Percentiles rank a stretch among this genome's conserved stretches.
Evolutionary conservation across 108 stramenopile genomes (phyloP).

Genomic region (Fistulifera pelliculosa): DNA sequence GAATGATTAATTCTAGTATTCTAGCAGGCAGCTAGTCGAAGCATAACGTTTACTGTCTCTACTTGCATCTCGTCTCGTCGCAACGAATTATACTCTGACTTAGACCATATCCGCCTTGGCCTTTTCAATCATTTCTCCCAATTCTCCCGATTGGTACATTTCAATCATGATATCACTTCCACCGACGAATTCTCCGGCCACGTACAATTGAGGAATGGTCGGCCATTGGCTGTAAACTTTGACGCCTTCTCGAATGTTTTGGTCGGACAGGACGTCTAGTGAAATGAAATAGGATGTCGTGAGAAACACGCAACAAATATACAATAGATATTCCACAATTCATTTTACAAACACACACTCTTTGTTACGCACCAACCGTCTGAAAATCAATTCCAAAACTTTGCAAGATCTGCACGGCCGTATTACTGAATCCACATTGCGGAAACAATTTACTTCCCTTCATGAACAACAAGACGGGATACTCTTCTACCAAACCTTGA

Average conservation of each 20-base stretch:
- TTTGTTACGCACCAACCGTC: conserved; percentile 22
- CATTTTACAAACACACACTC: too few species aligned
- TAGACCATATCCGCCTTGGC: conserved; percentile 36
- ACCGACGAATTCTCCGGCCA: conserved; percentile 95
- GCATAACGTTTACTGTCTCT: too few species aligned
- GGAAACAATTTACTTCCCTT: conserved; percentile 94
- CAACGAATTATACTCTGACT: too few species aligned
- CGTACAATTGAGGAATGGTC: conserved; percentile 98
- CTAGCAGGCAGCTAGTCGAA: too few species aligned
- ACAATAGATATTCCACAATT: too few species aligned
- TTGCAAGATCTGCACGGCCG: conserved; percentile 86
- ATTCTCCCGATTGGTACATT: conserved; percentile 80
- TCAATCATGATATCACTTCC: conserved; percentile 91
- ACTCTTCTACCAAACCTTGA: conserved; percentile 53
- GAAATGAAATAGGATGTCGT: too few species aligned
- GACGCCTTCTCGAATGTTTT: conserved; percentile 77
- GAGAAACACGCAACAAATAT: too few species aligned
- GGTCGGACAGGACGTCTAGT: conserved; percentile 41
- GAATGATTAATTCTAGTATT: too few species aligned
- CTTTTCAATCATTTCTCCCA: conserved; percentile 50
- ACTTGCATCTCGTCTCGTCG: too few species aligned
- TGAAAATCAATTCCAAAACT: conserved; percentile 76
- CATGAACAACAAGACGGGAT: conserved; percentile 93
- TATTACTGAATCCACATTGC: conserved; percentile 94
- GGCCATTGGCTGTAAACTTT: conserved; percentile 91